Evolutionary conservation across 1,284 basidiomycete genomes (phyloP).

Genomic region (Ustilago hordei): DNA sequence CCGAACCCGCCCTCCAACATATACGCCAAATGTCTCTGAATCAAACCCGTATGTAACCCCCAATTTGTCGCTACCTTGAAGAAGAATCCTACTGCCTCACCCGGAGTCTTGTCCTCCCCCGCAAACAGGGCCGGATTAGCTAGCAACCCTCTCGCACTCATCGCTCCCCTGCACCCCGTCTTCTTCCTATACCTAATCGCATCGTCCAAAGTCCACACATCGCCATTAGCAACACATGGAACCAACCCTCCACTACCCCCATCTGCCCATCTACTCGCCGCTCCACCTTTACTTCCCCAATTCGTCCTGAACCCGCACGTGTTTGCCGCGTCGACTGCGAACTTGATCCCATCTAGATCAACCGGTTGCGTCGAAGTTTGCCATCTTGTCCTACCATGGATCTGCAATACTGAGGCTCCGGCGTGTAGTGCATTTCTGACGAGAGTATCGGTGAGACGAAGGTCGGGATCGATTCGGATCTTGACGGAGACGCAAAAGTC

Average conservation of each 20-base stretch:
- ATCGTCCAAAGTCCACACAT: constrained; percentile 73
- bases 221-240: constrained; percentile 75
- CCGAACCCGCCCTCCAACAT: constrained; percentile 74
- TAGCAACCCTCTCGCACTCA: constrained; percentile 75
- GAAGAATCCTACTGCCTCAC: constrained; percentile 72
- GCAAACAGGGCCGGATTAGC: constrained; percentile 76
- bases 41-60: constrained; percentile 73
- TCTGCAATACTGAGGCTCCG: constrained; percentile 72
- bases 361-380: constrained; percentile 74
- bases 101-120: constrained; percentile 73
- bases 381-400: constrained; percentile 75
- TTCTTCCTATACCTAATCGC: constrained; percentile 71
- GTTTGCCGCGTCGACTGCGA: constrained; percentile 73
- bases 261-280: constrained; percentile 44
- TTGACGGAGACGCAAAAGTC: constrained; percentile 75
- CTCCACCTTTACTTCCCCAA: constrained; percentile 47
- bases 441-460: constrained; percentile 72
- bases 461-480: constrained; percentile 74
- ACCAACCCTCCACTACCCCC: constrained; percentile 71
- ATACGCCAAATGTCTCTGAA: constrained; percentile 73
- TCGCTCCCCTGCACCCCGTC: constrained; percentile 74
- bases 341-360: constrained; percentile 72
- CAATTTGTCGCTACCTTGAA: constrained; percentile 72
- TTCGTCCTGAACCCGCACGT: constrained; percentile 53
- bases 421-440: constrained; percentile 72